Conservation (phyloP, 805 yeast species). For the Saturnispora saitoi region DNA sequence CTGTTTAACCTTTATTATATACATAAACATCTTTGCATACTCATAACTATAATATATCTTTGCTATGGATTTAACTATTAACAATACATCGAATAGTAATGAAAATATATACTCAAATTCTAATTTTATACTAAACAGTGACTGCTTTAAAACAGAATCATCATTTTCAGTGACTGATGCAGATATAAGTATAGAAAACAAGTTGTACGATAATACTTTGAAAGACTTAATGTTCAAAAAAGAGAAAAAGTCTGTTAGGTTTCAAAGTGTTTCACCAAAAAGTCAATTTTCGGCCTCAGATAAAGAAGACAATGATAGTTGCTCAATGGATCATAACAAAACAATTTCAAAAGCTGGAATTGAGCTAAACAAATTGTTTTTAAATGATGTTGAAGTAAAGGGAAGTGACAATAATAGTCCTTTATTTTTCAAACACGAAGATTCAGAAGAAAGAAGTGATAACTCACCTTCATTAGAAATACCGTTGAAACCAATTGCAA, state of each 20-base stretch:
- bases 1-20: neutral
- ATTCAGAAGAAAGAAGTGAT: neutral
- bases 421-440: neutral
- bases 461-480: neutral
- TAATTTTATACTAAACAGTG: constrained; percentile 23
- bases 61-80: constrained; percentile 17
- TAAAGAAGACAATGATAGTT: neutral
- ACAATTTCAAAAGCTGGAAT: neutral
- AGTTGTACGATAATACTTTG: constrained; percentile 1
- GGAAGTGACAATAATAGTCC: neutral
- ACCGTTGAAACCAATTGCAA: neutral
- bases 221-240: neutral
- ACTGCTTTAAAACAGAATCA: constrained; percentile 12
- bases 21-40: neutral
- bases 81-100: constrained; percentile 32
- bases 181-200: neutral
- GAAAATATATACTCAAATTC: constrained; percentile 34
- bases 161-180: constrained; percentile 12
- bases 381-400: neutral
- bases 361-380: neutral
- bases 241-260: constrained; percentile 6
- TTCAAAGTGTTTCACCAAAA: constrained; percentile 3
- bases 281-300: neutral
- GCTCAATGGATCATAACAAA: neutral
- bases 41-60: neutral